These are phyloP conservation scores for Biscogniauxia mediterranea DNA, from an alignment of 2,329 filamentous ascomycete genomes.

Conservation along the genomic window DNA sequence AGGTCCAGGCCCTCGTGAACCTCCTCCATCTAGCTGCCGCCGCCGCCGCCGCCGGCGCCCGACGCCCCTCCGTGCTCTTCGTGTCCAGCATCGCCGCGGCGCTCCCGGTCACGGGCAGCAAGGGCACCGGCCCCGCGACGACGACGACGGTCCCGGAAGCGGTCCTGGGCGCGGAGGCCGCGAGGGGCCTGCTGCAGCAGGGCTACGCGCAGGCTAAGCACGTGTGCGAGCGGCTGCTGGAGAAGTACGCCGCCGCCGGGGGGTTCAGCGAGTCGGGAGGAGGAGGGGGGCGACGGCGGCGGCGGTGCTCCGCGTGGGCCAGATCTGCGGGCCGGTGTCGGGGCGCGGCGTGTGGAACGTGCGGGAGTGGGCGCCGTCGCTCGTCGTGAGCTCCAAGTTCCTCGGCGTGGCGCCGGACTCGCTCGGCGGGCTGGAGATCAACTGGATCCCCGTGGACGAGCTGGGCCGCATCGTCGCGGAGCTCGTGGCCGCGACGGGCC, in stretches of 20 bases:
- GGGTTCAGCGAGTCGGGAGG: conserved; percentile 2
- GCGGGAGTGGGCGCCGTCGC: conserved; percentile 20
- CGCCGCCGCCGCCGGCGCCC: neutral
- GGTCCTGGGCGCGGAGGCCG: conserved; percentile 15
- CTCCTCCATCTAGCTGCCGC: conserved; percentile 14
- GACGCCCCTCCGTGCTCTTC: conserved; percentile 20
- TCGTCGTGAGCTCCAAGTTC: conserved; percentile 23
- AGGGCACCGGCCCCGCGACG: neutral
- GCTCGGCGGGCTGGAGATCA: conserved; percentile 11
- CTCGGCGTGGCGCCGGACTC: conserved; percentile 13
- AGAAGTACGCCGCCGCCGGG: conserved; percentile 10
- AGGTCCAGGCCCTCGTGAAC: conserved; percentile 12
- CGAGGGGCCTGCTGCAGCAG: conserved; percentile 16
- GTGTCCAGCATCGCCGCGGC: conserved; percentile 28
- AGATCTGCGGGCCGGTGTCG: conserved; percentile 21
- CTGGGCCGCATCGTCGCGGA: conserved; percentile 16
- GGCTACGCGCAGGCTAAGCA: conserved; percentile 30
- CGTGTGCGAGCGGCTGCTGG: conserved; percentile 25
- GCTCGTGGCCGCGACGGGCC: neutral
- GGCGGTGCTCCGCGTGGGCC: conserved; percentile 18
- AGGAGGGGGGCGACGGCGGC: too few relatives aligned
- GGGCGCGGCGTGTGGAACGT: conserved; percentile 19
- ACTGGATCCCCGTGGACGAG: conserved; percentile 23
- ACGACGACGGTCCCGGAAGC: conserved; percentile 18
- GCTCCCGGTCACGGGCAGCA: conserved; percentile 5